These are phyloP conservation scores for Debaryomyces subglobosus DNA, from an alignment of 1,139 yeast genomes.

Conservation along the genomic window DNA sequence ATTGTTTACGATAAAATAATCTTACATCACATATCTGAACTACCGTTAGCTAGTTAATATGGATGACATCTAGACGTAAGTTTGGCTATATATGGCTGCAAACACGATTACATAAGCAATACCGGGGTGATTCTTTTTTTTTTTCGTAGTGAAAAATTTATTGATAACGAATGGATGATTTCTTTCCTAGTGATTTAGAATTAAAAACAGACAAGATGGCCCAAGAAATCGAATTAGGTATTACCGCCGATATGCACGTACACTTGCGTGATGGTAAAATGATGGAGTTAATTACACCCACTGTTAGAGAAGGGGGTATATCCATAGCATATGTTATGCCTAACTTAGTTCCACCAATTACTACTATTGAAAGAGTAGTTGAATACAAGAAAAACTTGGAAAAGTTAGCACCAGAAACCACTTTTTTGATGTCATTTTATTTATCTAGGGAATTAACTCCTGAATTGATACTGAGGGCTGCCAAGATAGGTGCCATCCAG, in stretches of 20 bases:
- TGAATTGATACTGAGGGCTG: constrained; percentile 78
- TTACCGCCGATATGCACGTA: constrained; percentile 95
- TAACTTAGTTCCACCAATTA: constrained; percentile 88
- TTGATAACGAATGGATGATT: constrained; percentile 5
- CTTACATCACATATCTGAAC: background rate
- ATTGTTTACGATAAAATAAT: background rate
- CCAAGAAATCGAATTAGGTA: constrained; percentile 61
- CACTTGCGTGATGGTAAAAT: constrained; percentile 91
- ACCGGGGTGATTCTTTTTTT: background rate
- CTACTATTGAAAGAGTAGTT: constrained; percentile 73
- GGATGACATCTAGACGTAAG: background rate
- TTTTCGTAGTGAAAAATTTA: constrained; percentile 6
- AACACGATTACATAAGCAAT: constrained; percentile 10
- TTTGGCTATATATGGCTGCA: background rate
- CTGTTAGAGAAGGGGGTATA: constrained; percentile 86
- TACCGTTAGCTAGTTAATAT: background rate
- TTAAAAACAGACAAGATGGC: constrained; percentile 11
- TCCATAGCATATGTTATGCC: constrained; percentile 97
- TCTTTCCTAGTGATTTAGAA: background rate
- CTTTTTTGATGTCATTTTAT: constrained; percentile 89
- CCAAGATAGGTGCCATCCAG: constrained; percentile 67
- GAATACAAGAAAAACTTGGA: constrained; percentile 69
- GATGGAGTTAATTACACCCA: constrained; percentile 91
- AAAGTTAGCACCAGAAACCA: constrained; percentile 76
- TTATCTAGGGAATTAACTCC: constrained; percentile 80